A percentile compares a stretch with the other conserved stretches of the same genome.
Evolutionary conservation across 768 basidiomycete species (phyloP).

Genomic region (Boletus sensibilis): DNA sequence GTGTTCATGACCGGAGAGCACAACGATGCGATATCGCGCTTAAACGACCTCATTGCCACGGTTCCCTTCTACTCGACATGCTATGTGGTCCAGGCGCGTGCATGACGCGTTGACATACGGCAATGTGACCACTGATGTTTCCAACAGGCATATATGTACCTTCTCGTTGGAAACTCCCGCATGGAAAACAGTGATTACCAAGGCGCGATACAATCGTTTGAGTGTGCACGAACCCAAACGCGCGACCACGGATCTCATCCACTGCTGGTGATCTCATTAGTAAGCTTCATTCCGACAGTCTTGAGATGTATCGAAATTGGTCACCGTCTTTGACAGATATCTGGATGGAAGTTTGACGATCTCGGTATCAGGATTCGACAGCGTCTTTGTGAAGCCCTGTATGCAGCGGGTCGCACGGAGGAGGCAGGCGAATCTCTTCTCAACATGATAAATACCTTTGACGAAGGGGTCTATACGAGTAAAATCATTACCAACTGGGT

Average conservation of each 20-base stretch:
- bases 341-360: constrained; percentile 9
- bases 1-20: too few species aligned
- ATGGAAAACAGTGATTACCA: not conserved
- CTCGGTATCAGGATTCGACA: not conserved
- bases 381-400: constrained; percentile 4
- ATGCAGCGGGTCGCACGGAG: not conserved
- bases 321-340: not conserved
- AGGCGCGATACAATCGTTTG: not conserved
- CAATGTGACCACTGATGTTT: too few species aligned
- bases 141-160: too few species aligned
- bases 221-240: not conserved
- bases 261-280: constrained; percentile 2
- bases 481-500: not conserved
- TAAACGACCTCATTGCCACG: too few species aligned
- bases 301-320: not conserved
- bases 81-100: too few species aligned
- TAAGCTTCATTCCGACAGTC: not conserved
- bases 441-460: not conserved
- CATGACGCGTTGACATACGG: too few species aligned
- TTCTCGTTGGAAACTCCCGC: too few species aligned
- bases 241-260: not conserved
- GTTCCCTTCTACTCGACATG: too few species aligned
- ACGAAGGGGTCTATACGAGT: not conserved
- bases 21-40: too few species aligned
- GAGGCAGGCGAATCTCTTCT: not conserved